Base-by-base conservation (phyloP, 1,284 basidiomycete species). In the Sanguinoderma infundibulare region DNA sequence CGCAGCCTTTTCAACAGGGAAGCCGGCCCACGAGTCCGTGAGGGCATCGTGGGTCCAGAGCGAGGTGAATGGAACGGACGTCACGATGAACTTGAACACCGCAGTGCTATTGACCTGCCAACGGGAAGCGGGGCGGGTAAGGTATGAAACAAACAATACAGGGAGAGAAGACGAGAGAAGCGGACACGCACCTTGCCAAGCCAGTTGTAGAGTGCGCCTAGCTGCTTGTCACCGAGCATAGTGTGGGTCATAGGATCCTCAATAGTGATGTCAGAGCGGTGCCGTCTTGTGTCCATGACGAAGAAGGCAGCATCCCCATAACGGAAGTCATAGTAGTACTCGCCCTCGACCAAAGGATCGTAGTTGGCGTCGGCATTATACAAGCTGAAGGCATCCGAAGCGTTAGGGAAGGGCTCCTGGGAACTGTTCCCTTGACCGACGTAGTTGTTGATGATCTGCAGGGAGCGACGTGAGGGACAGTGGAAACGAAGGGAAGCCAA, bases 21-120 rank as follows among this genome's bases (percentile, higher is more conserved):
- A 94, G 0, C 79, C 90, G 0, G 87, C 87, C 92, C 91, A 95
- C 1, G 87, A 86, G 73, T 91, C 91, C 34, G 74, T 73, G 54
- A 81, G 80, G 0, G 87, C 89, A 70, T 92, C 89, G 61, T 85
- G 80, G 2, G 80, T 83, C 91, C 92, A 94, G 17, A 94, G 81
- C 0, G 85, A 85, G 42, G 89, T 92, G 75, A 95, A 89, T 0
- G 92, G 92, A 3, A 94, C 90, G 9, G 88, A 90, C 12, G 85
- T 83, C 24, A 91, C 83, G 58, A 95, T 80, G 72, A 95, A 94
- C 75, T 94, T 94, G 83, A 92, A 94, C 0, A 89, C 87, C 3
- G 86, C 81, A 0, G 92, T 94, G 57, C 79, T 73, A 75, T 95
- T 94, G 50, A 89, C 89, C 83, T 87, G 39, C 1, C 47, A 24